These are phyloP conservation scores for Geotrichum australiense DNA, from an alignment of 1,139 yeast genomes.

Conservation along the genomic window DNA sequence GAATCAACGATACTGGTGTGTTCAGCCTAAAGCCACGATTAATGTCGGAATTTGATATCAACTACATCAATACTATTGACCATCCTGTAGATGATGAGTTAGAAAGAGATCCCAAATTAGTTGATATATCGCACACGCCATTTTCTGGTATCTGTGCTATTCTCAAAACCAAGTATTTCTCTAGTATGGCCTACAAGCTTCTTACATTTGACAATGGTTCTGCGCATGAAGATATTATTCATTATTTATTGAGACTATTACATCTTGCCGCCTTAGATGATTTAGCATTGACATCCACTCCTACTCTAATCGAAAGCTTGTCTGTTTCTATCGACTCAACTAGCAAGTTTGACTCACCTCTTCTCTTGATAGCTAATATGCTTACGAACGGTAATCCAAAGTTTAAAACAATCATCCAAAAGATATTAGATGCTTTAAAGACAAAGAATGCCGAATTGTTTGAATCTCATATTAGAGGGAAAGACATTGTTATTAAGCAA, in stretches of 20 bases:
- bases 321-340: conserved; percentile 11
- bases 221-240: conserved; percentile 42
- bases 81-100: background rate
- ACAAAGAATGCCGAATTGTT: conserved; percentile 15
- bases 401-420: conserved; percentile 15
- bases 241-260: conserved; percentile 57
- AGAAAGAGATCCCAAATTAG: conserved; percentile 30
- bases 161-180: conserved; percentile 33
- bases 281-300: conserved; percentile 15
- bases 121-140: conserved; percentile 29
- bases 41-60: conserved; percentile 60
- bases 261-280: conserved; percentile 48
- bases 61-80: conserved; percentile 42
- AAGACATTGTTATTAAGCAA: too few relatives aligned
- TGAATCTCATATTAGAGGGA: conserved; percentile 4
- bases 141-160: conserved; percentile 32
- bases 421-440: conserved; percentile 18
- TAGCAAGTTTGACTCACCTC: background rate
- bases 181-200: conserved; percentile 26
- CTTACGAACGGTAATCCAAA: too few relatives aligned
- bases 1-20: conserved; percentile 58
- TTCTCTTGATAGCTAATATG: background rate
- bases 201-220: conserved; percentile 20
- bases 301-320: conserved; percentile 12
- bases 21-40: conserved; percentile 59